These are phyloP conservation scores for Blastobotrys terrestris DNA, from an alignment of 805 yeast genomes.

Conservation along the genomic window DNA sequence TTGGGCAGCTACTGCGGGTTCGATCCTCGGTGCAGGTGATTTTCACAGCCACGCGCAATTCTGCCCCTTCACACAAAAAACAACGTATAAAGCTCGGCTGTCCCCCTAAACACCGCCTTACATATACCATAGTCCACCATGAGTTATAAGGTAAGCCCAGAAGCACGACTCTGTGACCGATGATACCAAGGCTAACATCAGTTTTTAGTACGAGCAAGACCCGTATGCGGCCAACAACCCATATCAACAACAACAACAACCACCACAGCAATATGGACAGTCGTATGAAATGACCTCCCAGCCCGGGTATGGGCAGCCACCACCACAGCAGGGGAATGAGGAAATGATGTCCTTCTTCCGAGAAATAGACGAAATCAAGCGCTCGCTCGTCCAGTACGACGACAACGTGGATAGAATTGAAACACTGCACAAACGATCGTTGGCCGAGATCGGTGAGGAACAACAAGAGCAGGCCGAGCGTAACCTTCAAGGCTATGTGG, in stretches of 20 bases:
- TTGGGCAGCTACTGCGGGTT: background rate
- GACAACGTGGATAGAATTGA: constrained; percentile 64
- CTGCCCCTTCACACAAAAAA: background rate
- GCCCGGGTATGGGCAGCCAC: background rate
- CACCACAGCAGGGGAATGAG: constrained; percentile 23
- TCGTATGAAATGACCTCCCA: background rate
- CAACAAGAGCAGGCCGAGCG: constrained; percentile 57
- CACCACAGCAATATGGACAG: background rate
- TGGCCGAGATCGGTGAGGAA: constrained; percentile 67
- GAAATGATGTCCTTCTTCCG: constrained; percentile 64
- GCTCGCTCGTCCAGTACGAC: constrained; percentile 63
- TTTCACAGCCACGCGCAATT: background rate
- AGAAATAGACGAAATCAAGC: constrained; percentile 61
- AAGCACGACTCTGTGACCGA: background rate
- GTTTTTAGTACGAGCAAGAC: background rate
- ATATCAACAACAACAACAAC: background rate
- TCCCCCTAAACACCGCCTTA: background rate
- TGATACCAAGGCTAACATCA: background rate
- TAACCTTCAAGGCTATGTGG: constrained; percentile 68
- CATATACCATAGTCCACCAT: background rate
- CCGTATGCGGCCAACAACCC: background rate
- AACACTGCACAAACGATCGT: constrained; percentile 59
- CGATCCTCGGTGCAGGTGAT: background rate
- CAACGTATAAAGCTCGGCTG: background rate
- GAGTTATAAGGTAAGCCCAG: background rate